A percentile compares a stretch with the other conserved stretches of the same genome.
These are phyloP conservation scores for Gloeostereum incarnatum DNA, from an alignment of 768 basidiomycete genomes.

Conservation along the genomic window DNA sequence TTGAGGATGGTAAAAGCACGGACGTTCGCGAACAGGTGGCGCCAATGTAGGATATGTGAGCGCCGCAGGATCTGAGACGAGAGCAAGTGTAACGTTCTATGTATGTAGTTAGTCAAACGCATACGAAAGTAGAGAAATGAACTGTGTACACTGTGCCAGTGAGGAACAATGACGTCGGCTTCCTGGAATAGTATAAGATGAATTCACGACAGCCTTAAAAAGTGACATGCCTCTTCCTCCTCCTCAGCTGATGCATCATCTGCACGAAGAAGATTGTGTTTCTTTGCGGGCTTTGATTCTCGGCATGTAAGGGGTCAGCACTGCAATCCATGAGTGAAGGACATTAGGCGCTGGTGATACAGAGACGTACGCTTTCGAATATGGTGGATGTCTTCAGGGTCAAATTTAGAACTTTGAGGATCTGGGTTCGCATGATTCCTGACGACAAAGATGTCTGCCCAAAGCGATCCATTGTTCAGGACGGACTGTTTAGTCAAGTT, in stretches of 20 bases:
- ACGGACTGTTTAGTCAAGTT: constrained; percentile 42
- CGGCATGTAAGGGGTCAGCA: constrained; percentile 78
- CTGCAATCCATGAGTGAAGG: constrained; percentile 26
- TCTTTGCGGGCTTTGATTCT: constrained; percentile 68
- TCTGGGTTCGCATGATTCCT: constrained; percentile 59
- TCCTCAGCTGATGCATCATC: constrained; percentile 29
- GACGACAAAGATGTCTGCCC: constrained; percentile 75
- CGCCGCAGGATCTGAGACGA: constrained; percentile 62
- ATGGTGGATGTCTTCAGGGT: constrained; percentile 53
- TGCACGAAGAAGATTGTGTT: constrained; percentile 64
- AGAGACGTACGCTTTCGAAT: constrained; percentile 58
- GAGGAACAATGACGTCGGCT: constrained; percentile 60
- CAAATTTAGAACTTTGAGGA: constrained; percentile 44
- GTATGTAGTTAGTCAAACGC: constrained; percentile 1
- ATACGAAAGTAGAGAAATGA: neutral
- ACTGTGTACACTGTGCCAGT: constrained; percentile 67
- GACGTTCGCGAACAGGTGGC: constrained; percentile 53
- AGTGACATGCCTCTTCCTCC: constrained; percentile 37
- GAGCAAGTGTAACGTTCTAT: constrained; percentile 81
- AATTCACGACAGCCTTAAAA: constrained; percentile 2
- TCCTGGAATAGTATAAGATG: constrained; percentile 12
- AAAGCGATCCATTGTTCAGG: constrained; percentile 69
- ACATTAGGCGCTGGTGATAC: constrained; percentile 4
- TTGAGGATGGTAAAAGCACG: constrained; percentile 17
- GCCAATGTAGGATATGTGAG: constrained; percentile 50